phyloP scores from a whole-genome alignment of 2,329 filamentous ascomycete species.

The Colletotrichum melonis region DNA sequence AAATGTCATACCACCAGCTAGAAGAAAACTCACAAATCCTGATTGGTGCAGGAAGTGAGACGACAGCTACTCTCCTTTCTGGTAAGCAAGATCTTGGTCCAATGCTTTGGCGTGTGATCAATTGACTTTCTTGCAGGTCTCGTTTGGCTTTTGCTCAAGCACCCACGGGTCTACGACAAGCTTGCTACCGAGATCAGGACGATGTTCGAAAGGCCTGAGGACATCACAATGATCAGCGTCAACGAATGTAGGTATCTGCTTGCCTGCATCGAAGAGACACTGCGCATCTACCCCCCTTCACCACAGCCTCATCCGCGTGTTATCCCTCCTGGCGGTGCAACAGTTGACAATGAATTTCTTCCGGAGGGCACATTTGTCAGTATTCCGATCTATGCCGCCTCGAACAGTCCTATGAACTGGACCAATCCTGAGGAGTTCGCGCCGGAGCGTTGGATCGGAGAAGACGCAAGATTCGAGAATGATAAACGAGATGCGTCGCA shows the following conservation, averaged over 20 bases:
- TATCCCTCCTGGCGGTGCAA: conserved; percentile 55
- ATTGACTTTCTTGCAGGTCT: too few species aligned
- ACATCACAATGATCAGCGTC: conserved; percentile 49
- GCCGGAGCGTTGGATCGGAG: conserved; percentile 41
- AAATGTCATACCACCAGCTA: too few species aligned
- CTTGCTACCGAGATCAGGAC: conserved; percentile 51
- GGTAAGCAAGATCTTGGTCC: conserved; percentile 51
- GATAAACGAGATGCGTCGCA: conserved; percentile 53
- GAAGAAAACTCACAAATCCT: too few species aligned
- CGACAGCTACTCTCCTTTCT: conserved; percentile 36
- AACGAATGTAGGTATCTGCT: conserved; percentile 55
- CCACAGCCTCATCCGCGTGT: conserved; percentile 61
- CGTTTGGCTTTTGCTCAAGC: conserved; percentile 14
- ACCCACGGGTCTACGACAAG: conserved; percentile 43
- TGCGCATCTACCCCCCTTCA: conserved; percentile 61
- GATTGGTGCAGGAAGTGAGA: too few species aligned
- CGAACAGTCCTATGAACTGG: conserved; percentile 46
- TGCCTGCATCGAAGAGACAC: conserved; percentile 63
- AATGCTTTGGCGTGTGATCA: conserved; percentile 37
- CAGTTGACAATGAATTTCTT: conserved; percentile 47
- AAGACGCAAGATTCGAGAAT: conserved; percentile 32
- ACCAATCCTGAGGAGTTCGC: conserved; percentile 54
- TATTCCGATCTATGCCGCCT: conserved; percentile 47
- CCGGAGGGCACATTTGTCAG: conserved; percentile 52
- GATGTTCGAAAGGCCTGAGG: conserved; percentile 45